phyloP scores from a whole-genome alignment of 2,329 filamentous ascomycete genomes.

The Celoporthe dispersa region DNA sequence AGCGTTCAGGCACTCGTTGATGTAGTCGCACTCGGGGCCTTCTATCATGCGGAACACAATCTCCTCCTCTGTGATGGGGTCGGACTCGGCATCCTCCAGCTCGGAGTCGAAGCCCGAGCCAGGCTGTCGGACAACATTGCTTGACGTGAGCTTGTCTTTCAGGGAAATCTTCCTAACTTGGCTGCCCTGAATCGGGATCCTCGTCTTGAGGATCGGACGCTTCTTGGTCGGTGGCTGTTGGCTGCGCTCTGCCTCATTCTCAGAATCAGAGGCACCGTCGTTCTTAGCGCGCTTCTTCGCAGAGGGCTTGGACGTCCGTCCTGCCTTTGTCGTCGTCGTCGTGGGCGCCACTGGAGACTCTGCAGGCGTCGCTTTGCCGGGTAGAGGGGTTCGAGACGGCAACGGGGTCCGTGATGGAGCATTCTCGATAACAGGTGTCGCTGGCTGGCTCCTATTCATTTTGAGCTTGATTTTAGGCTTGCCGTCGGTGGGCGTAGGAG shows the following conservation, averaged over 20 bases:
- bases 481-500: conserved; percentile 29
- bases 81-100: conserved; percentile 84
- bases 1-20: conserved; percentile 43
- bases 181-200: conserved; percentile 41
- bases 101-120: conserved; percentile 97
- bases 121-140: conserved; percentile 57
- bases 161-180: conserved; percentile 45
- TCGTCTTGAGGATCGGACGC: conserved; percentile 33
- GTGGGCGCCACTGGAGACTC: conserved; percentile 31
- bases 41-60: conserved; percentile 88
- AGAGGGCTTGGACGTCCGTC: conserved; percentile 62
- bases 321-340: conserved; percentile 60
- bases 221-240: conserved; percentile 37
- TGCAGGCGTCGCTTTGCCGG: conserved; percentile 39
- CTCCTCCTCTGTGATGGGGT: conserved; percentile 87
- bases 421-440: conserved; percentile 35
- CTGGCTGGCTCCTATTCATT: conserved; percentile 33
- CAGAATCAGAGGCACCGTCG: conserved; percentile 55
- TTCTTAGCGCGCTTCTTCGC: conserved; percentile 66
- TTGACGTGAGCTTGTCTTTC: conserved; percentile 44
- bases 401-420: conserved; percentile 26
- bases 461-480: conserved; percentile 36
- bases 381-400: conserved; percentile 35
- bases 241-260: conserved; percentile 31
- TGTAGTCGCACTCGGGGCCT: conserved; percentile 84